Conservation (phyloP, 2,329 filamentous ascomycete genomes). For the Cladosporium sp. region DNA sequence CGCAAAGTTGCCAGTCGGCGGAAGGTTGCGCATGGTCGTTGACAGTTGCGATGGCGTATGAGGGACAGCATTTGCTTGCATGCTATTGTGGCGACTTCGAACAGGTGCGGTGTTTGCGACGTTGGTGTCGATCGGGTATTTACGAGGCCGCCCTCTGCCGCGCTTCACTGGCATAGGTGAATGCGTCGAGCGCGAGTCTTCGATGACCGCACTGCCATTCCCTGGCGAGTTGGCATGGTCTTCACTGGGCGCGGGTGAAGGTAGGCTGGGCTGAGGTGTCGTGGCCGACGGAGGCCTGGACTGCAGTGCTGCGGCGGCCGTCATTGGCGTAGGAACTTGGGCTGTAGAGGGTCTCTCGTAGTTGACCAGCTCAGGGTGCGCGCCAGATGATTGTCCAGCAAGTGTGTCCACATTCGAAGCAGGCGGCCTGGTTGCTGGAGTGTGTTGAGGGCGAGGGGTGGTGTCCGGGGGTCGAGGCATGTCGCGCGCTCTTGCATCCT, state of each 20-base stretch:
- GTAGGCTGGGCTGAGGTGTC: slow-evolving; percentile 39
- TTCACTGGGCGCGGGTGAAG: slow-evolving; percentile 62
- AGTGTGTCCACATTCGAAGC: neutral
- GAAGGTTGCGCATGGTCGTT: neutral
- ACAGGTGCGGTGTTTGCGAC: neutral
- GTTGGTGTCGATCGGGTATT: neutral
- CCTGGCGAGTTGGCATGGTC: slow-evolving; percentile 33
- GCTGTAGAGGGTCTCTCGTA: slow-evolving; percentile 5
- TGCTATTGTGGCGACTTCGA: neutral
- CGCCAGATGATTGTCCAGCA: neutral
- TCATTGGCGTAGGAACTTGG: slow-evolving; percentile 18
- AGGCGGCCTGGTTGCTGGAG: neutral
- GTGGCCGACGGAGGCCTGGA: neutral
- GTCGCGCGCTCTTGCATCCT: neutral
- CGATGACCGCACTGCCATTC: neutral
- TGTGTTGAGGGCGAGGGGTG: neutral
- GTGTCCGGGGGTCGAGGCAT: too few relatives aligned
- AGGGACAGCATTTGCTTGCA: neutral
- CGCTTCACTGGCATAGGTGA: neutral
- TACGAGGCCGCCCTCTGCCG: neutral
- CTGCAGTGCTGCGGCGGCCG: neutral
- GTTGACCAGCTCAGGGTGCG: slow-evolving; percentile 4
- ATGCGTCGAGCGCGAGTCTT: neutral
- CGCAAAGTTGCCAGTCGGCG: neutral
- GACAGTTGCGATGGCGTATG: neutral